Conservation (phyloP, 371 early-diverging fungal species). For the Mortierella polycephala region DNA sequence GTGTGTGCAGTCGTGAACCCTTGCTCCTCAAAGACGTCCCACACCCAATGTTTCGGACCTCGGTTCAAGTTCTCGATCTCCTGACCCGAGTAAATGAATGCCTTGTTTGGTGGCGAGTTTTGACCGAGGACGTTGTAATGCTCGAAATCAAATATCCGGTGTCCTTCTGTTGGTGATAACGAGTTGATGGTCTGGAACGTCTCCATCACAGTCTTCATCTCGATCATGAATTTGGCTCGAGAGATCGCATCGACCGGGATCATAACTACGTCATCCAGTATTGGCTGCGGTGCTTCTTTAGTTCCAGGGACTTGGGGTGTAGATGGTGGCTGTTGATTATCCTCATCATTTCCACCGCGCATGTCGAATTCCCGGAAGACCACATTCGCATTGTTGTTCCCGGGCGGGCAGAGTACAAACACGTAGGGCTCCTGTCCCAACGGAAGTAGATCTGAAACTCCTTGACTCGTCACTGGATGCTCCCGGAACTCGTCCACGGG, state of each 20-base stretch:
- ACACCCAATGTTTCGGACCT: conserved; percentile 51
- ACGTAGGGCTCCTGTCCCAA: conserved; percentile 39
- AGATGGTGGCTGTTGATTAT: not conserved
- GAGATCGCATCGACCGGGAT: conserved; percentile 51
- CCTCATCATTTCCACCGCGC: conserved; percentile 3
- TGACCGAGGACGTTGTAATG: conserved; percentile 50
- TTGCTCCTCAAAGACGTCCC: conserved; percentile 55
- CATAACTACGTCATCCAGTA: conserved; percentile 54
- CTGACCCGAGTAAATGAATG: conserved; percentile 53
- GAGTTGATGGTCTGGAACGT: conserved; percentile 21
- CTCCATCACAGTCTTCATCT: conserved; percentile 35
- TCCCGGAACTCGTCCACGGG: conserved; percentile 23
- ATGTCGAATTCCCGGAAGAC: conserved; percentile 45
- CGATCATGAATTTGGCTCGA: conserved; percentile 42
- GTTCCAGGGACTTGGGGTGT: conserved; percentile 29
- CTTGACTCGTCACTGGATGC: conserved; percentile 16
- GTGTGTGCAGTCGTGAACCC: conserved; percentile 53
- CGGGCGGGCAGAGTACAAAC: conserved; percentile 50
- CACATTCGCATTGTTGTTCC: conserved; percentile 39
- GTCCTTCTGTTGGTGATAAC: conserved; percentile 1
- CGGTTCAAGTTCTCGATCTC: conserved; percentile 25
- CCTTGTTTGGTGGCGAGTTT: conserved; percentile 55
- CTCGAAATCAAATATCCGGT: conserved; percentile 44
- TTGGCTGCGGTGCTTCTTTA: conserved; percentile 28
- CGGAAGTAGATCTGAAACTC: conserved; percentile 22